A percentile compares a stretch with the other conserved stretches of the same genome.
Conservation (phyloP, 768 basidiomycete genomes). For the Glaciozyma martinii region DNA sequence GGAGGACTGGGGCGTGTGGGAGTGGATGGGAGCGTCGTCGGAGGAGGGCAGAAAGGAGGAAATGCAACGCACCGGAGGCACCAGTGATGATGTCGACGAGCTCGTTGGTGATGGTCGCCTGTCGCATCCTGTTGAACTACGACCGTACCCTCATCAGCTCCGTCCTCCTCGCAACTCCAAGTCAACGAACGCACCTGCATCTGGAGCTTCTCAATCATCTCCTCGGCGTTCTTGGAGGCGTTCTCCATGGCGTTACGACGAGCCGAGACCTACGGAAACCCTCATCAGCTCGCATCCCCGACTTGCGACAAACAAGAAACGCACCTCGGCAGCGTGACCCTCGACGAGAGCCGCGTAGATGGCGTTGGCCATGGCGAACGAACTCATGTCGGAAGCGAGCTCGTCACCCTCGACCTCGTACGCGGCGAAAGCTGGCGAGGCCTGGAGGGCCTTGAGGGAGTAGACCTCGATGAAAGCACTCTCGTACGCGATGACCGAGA, state of each 20-base stretch:
- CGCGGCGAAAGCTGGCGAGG: conserved; percentile 75
- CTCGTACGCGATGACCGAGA: conserved; percentile 87
- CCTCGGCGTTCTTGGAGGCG: conserved; percentile 87
- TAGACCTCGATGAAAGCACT: conserved; percentile 63
- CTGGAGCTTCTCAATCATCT: conserved; percentile 33
- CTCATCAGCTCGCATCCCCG: neutral
- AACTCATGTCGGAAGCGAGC: conserved; percentile 80
- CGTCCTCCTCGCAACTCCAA: neutral
- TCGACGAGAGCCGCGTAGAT: conserved; percentile 90
- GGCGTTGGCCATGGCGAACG: conserved; percentile 94
- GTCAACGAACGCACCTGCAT: neutral
- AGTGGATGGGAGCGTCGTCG: neutral
- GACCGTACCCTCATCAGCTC: neutral
- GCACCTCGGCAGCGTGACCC: conserved; percentile 88
- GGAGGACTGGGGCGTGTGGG: neutral
- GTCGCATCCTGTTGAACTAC: conserved; percentile 36
- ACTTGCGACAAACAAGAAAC: conserved; percentile 23
- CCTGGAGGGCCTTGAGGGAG: conserved; percentile 69
- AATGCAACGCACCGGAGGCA: conserved; percentile 29
- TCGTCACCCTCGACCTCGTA: conserved; percentile 99
- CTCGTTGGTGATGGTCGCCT: conserved; percentile 52
- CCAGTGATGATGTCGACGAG: conserved; percentile 38
- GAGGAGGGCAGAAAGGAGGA: neutral
- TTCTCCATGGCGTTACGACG: conserved; percentile 99
- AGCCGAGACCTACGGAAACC: conserved; percentile 33